Evolutionary conservation across 163 green algal species (phyloP), one percentile per base, ranked within the genome.

Genomic region (Scenedesmus sp.): DNA sequence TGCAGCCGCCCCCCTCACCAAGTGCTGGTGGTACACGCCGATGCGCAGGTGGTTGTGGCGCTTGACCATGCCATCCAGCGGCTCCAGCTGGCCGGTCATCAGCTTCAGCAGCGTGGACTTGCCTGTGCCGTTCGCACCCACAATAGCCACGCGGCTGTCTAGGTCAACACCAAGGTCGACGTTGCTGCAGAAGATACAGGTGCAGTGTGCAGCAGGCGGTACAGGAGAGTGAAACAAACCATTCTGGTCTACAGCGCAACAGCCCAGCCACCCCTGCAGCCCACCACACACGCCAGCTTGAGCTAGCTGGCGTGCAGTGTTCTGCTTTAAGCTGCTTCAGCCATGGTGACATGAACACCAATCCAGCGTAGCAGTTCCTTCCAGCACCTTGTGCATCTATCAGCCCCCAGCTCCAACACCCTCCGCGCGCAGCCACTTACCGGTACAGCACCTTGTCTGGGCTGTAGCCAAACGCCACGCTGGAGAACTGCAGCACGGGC

Each of bases 41-140:
- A 98, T 98, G 62, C 88, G 84, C 60, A 98, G 91, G 91, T 98
- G 95, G 91, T 96, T 96, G 92, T 98, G 96, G 16, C 96, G 92
- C 82, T 96, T 96, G 34, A 99, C 96, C 82, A 95, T 96, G 76
- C 97, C 97, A 70, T 96, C 95, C 54, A 95, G 91, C 20, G 97
- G 94, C 94, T 97, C 96, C 60, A 98, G 89, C 4, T 96, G 93
- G 54, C 97, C 96, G 67, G 96, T 94, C 97, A 99, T 98, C 62
- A 99, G 95, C 93, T 99, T 99, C 59, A 99, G 94, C 77, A 99
- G 94, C 86, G 97, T 99, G 1, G 95, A 98, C 94, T 99, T 98
- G 91, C 97, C 97, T 73, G 91, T 95, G 85, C 98, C 95, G 91
- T 98, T 98, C 55, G 97, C 95, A 46, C 97, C 97, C 79, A 99